Conservation (phyloP, 1,284 basidiomycete genomes). For the Polyporus tsugae region DNA sequence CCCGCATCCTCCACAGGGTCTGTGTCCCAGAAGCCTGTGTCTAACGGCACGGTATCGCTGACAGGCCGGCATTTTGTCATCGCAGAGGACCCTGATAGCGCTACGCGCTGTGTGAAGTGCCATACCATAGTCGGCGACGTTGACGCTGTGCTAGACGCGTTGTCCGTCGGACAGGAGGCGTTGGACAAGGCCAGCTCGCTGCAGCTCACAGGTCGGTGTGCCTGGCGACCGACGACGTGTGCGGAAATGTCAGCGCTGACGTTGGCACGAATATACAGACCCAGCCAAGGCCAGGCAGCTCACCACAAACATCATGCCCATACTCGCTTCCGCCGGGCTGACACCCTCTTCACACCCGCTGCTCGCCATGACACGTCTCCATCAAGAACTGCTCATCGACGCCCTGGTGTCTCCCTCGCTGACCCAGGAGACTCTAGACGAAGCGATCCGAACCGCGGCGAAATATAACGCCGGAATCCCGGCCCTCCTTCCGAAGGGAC, state of each 20-base stretch:
- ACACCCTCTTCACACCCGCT: constrained; percentile 78
- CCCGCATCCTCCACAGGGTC: constrained; percentile 65
- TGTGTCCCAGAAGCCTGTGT: constrained; percentile 7
- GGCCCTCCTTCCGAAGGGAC: constrained; percentile 67
- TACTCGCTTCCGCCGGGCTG: constrained; percentile 62
- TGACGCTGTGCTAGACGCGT: constrained; percentile 63
- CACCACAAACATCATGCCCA: constrained; percentile 71
- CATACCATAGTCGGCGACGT: constrained; percentile 55
- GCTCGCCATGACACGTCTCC: constrained; percentile 75
- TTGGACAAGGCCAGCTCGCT: constrained; percentile 73
- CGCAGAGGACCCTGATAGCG: constrained; percentile 48
- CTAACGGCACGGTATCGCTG: constrained; percentile 8
- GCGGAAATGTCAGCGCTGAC: not conserved
- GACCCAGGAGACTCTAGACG: constrained; percentile 65
- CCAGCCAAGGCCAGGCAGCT: constrained; percentile 62
- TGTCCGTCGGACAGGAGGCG: constrained; percentile 72
- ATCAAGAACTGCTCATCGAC: constrained; percentile 70
- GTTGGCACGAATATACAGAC: constrained; percentile 49
- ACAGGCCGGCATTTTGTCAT: constrained; percentile 10
- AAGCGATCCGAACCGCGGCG: constrained; percentile 65
- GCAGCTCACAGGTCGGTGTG: constrained; percentile 58
- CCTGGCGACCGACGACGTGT: not conserved
- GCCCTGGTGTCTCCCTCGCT: constrained; percentile 47
- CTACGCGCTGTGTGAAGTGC: constrained; percentile 69
- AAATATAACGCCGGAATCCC: constrained; percentile 65